phyloP scores from a whole-genome alignment of 305 asterid species.

The Solanum hybrid region DNA sequence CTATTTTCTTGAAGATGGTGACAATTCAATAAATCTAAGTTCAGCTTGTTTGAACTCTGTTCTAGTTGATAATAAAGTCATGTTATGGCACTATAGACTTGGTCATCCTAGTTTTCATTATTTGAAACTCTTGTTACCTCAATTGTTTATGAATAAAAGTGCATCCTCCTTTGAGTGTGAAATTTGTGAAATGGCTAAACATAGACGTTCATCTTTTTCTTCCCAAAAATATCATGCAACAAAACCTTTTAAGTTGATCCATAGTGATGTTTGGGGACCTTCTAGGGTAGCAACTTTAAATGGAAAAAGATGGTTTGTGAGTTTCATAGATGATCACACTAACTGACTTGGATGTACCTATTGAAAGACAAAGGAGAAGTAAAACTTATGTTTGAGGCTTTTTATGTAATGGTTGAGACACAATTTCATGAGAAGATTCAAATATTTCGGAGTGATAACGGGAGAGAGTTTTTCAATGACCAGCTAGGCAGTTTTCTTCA shows the following conservation, averaged over 20 bases:
- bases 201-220: background rate
- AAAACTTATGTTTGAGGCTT: background rate
- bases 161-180: background rate
- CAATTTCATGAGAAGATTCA: background rate
- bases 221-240: background rate
- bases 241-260: background rate
- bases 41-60: background rate
- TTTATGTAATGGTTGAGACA: background rate
- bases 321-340: background rate
- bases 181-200: background rate
- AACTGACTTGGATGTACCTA: background rate
- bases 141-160: background rate
- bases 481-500: background rate
- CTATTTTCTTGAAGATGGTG: background rate
- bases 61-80: background rate
- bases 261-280: background rate
- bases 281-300: background rate
- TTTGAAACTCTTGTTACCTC: background rate
- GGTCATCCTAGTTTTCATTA: background rate
- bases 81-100: background rate
- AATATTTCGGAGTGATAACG: background rate
- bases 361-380: background rate
- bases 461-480: background rate
- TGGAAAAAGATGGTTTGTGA: background rate
- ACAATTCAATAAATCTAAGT: background rate